Conservation (phyloP, 495 filamentous ascomycete species). For the Talaromyces proteolyticus region DNA sequence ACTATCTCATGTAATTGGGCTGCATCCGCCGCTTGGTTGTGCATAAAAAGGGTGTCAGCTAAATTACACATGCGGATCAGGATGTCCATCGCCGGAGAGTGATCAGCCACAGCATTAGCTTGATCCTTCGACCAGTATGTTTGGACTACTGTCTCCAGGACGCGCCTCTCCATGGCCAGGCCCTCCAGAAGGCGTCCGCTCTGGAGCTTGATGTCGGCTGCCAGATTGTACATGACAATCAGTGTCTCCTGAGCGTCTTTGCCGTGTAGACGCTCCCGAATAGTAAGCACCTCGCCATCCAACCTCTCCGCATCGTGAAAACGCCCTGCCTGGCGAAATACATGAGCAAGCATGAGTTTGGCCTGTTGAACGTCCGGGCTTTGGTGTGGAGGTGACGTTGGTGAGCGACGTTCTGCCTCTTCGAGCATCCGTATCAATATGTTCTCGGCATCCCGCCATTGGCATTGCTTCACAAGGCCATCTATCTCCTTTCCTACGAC, state of each 20-base stretch:
- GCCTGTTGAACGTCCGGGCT: conserved; percentile 1
- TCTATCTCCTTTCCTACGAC: conserved; percentile 5
- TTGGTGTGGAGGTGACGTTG: neutral
- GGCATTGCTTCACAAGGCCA: neutral
- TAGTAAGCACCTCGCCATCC: neutral
- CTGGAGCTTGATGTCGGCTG: conserved; percentile 2
- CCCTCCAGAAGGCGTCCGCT: conserved; percentile 7
- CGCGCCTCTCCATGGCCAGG: neutral
- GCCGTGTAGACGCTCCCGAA: conserved; percentile 4
- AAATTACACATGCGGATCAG: neutral
- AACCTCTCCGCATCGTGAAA: conserved; percentile 1
- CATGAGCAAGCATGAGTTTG: conserved; percentile 6
- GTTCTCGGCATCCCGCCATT: conserved; percentile 4
- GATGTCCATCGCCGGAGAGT: conserved; percentile 2
- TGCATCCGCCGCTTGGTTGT: neutral
- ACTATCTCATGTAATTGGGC: conserved; percentile 2
- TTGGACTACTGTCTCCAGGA: conserved; percentile 2
- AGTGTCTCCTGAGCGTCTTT: conserved; percentile 4
- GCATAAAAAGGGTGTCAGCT: conserved; percentile 5
- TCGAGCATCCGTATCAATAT: neutral
- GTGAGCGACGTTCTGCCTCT: neutral
- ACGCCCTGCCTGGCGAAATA: conserved; percentile 2
- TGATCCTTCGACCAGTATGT: neutral
- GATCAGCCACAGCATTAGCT: neutral
- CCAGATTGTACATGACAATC: conserved; percentile 6